Conservation (phyloP, 2,329 filamentous ascomycete genomes). For the Talaromyces atroroseus region DNA sequence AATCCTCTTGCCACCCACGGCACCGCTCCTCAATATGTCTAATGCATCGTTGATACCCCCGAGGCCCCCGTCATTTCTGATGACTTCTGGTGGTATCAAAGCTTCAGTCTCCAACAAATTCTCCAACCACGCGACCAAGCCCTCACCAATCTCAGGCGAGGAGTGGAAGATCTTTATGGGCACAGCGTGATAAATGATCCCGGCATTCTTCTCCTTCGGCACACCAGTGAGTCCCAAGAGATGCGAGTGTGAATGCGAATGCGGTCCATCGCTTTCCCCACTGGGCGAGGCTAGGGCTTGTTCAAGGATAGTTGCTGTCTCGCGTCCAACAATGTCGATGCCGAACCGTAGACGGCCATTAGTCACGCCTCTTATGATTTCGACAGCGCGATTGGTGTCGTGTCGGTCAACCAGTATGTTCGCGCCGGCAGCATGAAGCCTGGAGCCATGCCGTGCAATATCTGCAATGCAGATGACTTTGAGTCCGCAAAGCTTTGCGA, state of each 20-base stretch:
- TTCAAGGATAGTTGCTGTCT: slow-evolving; percentile 57
- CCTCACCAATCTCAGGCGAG: slow-evolving; percentile 57
- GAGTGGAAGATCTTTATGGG: slow-evolving; percentile 75
- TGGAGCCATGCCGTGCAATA: slow-evolving; percentile 58
- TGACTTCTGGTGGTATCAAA: slow-evolving; percentile 54
- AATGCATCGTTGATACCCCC: slow-evolving; percentile 63
- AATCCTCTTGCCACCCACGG: slow-evolving; percentile 62
- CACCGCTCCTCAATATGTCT: slow-evolving; percentile 60
- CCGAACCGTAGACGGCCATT: slow-evolving; percentile 58
- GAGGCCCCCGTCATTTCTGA: slow-evolving; percentile 59
- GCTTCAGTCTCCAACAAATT: slow-evolving; percentile 51
- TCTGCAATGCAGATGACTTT: slow-evolving; percentile 63
- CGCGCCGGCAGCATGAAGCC: slow-evolving; percentile 49
- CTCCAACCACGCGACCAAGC: slow-evolving; percentile 62
- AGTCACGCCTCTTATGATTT: slow-evolving; percentile 58
- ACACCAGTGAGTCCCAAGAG: slow-evolving; percentile 63
- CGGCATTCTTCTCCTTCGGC: slow-evolving; percentile 50
- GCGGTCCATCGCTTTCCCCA: slow-evolving; percentile 16
- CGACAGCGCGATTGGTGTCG: slow-evolving; percentile 59
- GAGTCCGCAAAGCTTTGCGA: slow-evolving; percentile 62
- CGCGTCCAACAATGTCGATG: slow-evolving; percentile 62
- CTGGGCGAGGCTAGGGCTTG: slow-evolving; percentile 38
- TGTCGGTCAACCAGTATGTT: slow-evolving; percentile 66
- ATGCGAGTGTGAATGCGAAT: slow-evolving; percentile 53
- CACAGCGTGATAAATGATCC: slow-evolving; percentile 57